Percentiles rank a stretch among this genome's conserved stretches.
Evolutionary conservation across 2,329 filamentous ascomycete genomes (phyloP).

Genomic region (Aspergillus tubingensis): DNA sequence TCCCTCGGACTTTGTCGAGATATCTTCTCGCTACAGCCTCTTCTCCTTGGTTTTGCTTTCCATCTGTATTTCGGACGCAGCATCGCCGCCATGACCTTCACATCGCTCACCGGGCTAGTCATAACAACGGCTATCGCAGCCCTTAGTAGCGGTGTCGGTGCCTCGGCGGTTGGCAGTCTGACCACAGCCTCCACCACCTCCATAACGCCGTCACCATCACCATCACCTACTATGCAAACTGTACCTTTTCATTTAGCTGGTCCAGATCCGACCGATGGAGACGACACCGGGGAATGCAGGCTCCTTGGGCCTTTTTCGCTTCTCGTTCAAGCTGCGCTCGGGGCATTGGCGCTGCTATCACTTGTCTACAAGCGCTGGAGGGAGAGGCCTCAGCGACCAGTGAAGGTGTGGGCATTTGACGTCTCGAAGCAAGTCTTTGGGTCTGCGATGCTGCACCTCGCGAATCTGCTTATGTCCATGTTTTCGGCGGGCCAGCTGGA

Average conservation of each 20-base stretch:
- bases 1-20: not conserved
- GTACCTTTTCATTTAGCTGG: conserved; percentile 21
- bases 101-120: conserved; percentile 3
- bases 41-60: not conserved
- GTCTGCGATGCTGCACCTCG: conserved; percentile 83
- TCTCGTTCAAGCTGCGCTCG: conserved; percentile 83
- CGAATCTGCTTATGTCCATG: conserved; percentile 96
- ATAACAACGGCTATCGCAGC: conserved; percentile 11
- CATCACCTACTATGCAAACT: conserved; percentile 24
- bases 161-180: conserved; percentile 18
- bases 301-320: conserved; percentile 89
- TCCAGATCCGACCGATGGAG: conserved; percentile 38
- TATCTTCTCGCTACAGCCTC: not conserved
- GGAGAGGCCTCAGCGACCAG: conserved; percentile 83
- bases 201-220: conserved; percentile 22
- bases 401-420: conserved; percentile 98
- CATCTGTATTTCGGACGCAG: not conserved
- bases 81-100: conserved; percentile 9
- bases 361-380: conserved; percentile 92
- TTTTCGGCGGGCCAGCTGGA: conserved; percentile 80
- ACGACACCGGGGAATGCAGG: conserved; percentile 73
- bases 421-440: conserved; percentile 97
- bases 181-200: conserved; percentile 15
- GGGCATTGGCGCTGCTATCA: conserved; percentile 76
- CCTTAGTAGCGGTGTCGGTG: conserved; percentile 15